Evolutionary conservation across 139 green algal species (phyloP).

Genomic region (Micractinium conductrix): DNA sequence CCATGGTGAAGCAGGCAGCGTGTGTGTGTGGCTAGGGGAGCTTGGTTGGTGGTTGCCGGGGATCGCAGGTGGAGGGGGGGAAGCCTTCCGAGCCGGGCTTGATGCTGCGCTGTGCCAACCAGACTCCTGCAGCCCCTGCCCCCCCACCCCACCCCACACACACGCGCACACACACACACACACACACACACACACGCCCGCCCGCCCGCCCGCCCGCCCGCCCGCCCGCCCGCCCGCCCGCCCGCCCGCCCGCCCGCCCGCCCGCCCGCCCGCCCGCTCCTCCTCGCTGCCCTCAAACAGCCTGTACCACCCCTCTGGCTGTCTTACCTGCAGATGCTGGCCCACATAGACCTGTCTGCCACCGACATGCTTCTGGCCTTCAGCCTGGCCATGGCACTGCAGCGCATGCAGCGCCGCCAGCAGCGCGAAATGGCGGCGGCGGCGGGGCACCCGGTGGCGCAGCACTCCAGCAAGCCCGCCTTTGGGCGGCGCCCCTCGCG

Average conservation of each 20-base stretch:
- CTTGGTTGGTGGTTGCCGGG: no score
- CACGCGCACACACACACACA: no score
- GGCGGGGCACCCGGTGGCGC: neutral
- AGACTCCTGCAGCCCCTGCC: no score
- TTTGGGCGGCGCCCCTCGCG: neutral
- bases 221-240: no score
- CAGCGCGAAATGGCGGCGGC: neutral
- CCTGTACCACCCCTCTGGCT: neutral
- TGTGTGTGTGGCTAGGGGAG: no score
- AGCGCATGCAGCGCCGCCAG: constrained; percentile 29
- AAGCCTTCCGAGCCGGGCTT: no score
- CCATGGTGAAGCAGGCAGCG: no score
- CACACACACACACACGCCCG: no score
- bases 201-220: no score
- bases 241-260: neutral
- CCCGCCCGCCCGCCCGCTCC: neutral
- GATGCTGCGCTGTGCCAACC: no score
- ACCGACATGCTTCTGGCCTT: constrained; percentile 61
- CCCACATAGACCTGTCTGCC: constrained; percentile 56
- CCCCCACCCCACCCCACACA: no score
- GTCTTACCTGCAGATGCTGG: constrained; percentile 54
- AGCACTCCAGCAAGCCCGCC: neutral
- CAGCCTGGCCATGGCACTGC: constrained; percentile 48
- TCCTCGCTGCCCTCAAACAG: neutral
- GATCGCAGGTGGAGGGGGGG: no score